Conservation (phyloP, 495 filamentous ascomycete species). For the Penicillium soppii region DNA sequence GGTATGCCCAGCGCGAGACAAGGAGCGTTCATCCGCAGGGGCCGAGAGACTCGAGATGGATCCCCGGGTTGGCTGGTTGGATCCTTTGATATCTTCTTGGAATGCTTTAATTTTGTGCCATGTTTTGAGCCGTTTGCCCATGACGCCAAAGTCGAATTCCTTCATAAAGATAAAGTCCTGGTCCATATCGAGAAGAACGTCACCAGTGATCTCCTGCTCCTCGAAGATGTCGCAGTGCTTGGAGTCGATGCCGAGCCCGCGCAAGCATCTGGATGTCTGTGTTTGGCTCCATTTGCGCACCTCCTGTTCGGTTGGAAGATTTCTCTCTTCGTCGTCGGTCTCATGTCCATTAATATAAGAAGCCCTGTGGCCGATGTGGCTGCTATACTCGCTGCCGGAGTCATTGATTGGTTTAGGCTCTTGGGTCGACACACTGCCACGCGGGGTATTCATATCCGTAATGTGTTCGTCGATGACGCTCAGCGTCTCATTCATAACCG, state of each 20-base stretch:
- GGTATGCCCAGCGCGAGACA: slow-evolving; percentile 36
- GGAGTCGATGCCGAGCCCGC: slow-evolving; percentile 74
- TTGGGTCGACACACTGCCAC: slow-evolving; percentile 51
- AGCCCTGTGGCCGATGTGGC: slow-evolving; percentile 68
- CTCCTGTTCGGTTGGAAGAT: slow-evolving; percentile 56
- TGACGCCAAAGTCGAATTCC: slow-evolving; percentile 89
- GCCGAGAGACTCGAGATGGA: slow-evolving; percentile 32
- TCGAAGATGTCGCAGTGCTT: slow-evolving; percentile 89
- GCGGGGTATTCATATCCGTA: slow-evolving; percentile 81
- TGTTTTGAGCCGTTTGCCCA: slow-evolving; percentile 83
- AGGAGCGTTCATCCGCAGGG: slow-evolving; percentile 38
- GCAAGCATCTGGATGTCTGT: slow-evolving; percentile 83
- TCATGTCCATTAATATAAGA: slow-evolving; percentile 91
- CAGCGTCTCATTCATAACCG: slow-evolving; percentile 93
- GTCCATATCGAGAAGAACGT: slow-evolving; percentile 91
- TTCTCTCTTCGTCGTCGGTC: slow-evolving; percentile 69
- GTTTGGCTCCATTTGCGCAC: slow-evolving; percentile 73
- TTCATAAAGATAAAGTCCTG: slow-evolving; percentile 91
- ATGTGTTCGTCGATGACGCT: slow-evolving; percentile 99
- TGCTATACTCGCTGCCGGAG: slow-evolving; percentile 88
- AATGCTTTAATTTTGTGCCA: slow-evolving; percentile 91
- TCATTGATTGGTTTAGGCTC: slow-evolving; percentile 65
- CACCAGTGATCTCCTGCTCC: slow-evolving; percentile 94
- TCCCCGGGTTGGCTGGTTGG: slow-evolving; percentile 26
- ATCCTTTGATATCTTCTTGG: slow-evolving; percentile 73